Percentiles rank a stretch among this genome's conserved stretches.
phyloP scores from a whole-genome alignment of 306 rosid species.

The Malus sylvestris region DNA sequence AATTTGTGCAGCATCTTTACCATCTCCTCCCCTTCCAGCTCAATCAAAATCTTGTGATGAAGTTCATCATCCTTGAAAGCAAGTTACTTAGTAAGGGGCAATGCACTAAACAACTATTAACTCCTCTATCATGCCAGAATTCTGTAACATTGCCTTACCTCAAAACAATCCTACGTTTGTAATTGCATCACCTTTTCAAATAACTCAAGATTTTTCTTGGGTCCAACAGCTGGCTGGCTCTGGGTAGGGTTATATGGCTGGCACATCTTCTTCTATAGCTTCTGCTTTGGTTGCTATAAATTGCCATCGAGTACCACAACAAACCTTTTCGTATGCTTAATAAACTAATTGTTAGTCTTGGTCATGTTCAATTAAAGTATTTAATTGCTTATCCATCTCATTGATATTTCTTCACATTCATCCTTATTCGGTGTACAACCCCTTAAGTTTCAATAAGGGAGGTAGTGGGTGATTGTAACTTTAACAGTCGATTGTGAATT shows the following conservation, averaged over 20 bases:
- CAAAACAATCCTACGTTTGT: background rate
- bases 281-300: slow-evolving; percentile 41
- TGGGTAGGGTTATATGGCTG: slow-evolving; percentile 14
- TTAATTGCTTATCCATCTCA: too few species aligned
- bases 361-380: too few species aligned
- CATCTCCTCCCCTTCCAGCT: background rate
- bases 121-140: background rate
- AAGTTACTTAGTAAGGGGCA: background rate
- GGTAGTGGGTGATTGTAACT: too few species aligned
- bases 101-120: background rate
- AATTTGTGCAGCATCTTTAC: background rate
- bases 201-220: slow-evolving; percentile 19
- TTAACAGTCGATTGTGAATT: too few species aligned
- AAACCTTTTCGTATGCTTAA: too few species aligned
- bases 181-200: background rate
- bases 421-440: too few species aligned
- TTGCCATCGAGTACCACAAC: slow-evolving; percentile 60
- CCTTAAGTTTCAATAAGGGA: too few species aligned
- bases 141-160: background rate
- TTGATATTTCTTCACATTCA: too few species aligned
- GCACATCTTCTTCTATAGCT: slow-evolving; percentile 27
- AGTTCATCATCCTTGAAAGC: background rate
- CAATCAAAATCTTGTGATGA: too few species aligned
- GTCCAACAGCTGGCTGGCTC: slow-evolving; percentile 29
- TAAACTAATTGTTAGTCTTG: too few species aligned